Evolutionary conservation across 371 early-diverging fungal species (phyloP), one percentile per base, ranked within the genome.

Genomic region (Umbelopsis sp.): DNA sequence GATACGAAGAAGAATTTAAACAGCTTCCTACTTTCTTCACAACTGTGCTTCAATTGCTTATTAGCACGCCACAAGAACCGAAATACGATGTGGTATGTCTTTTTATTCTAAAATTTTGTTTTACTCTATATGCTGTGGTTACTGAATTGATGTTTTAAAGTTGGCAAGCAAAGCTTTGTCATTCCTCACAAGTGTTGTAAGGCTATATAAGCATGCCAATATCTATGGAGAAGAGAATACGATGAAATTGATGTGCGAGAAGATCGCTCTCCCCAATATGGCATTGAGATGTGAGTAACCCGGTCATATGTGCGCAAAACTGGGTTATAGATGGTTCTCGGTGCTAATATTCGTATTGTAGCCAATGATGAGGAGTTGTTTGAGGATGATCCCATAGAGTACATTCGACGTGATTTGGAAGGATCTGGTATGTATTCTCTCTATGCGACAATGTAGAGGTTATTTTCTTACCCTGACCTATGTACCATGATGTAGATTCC

Each of bases 371-470:
- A 94, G 79, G 98, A 98, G 70, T 74, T 95, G 65, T 97, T 97
- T 78, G 96, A 97, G 74, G 98, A 98, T 74, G 97, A 97, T 57
- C 96, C 97, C 8, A 90, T 97, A 70, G 96, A 94, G 64, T 97
- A 90, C 74, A 93, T 97, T 71, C 87, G 96, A 22, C 84, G 95
- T 66, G 98, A 98, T 77, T 73, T 98, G n/a, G 98, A 98, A 75
- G 96, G 96, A 44, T 89, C 93, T 35, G 91, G 89, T 90, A 76
- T 8, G 12, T 35, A 46, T 25, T 35, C 14, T 48, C 29, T 29
- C 1, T 29, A 29, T 20, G 38, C 5, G 41, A 41, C 7, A 41
- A 41, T 41, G 41, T 29, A 4, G 41, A 4, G 10, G 12, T 41
- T 41, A 10, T 10, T 10, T 10, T 41, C 41, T 41, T 12, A 41